Conservation (phyloP, 805 yeast genomes). For the Yarrowia alimentaria region DNA sequence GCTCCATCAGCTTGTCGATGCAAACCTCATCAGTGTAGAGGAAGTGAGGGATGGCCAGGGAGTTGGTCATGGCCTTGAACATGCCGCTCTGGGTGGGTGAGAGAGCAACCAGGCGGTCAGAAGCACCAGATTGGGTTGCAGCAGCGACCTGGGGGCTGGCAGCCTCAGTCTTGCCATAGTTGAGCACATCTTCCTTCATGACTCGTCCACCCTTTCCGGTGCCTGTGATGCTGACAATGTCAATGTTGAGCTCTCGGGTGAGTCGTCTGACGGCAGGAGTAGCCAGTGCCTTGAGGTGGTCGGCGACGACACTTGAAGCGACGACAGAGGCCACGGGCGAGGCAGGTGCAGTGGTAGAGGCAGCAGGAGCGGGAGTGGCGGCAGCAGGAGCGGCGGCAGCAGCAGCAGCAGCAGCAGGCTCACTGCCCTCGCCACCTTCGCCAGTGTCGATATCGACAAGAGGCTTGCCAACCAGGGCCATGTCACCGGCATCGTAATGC, state of each 20-base stretch:
- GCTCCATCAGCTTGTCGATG: conserved; percentile 35
- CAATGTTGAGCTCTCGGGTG: conserved; percentile 36
- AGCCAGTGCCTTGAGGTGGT: conserved; percentile 33
- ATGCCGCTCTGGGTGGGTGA: conserved; percentile 38
- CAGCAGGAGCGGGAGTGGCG: not conserved
- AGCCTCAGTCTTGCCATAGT: conserved; percentile 10
- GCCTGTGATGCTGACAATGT: conserved; percentile 35
- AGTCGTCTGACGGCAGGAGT: conserved; percentile 41
- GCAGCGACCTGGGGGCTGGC: conserved; percentile 5
- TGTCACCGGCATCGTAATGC: conserved; percentile 40
- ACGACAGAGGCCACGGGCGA: not conserved
- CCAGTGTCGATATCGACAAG: conserved; percentile 39
- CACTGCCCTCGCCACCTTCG: conserved; percentile 30
- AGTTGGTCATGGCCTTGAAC: conserved; percentile 40
- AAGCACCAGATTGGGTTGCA: conserved; percentile 4
- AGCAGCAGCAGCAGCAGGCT: conserved; percentile 1
- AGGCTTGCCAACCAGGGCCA: conserved; percentile 41
- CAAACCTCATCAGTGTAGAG: conserved; percentile 40
- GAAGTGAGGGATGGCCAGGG: conserved; percentile 40
- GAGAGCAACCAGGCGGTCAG: conserved; percentile 31
- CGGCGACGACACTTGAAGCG: not conserved
- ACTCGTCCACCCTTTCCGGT: conserved; percentile 41
- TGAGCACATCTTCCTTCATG: conserved; percentile 39
- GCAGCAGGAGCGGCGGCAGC: not conserved
- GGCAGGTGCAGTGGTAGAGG: not conserved